Conservation (phyloP, 352 stramenopile species). For the Pythium diclinum region DNA sequence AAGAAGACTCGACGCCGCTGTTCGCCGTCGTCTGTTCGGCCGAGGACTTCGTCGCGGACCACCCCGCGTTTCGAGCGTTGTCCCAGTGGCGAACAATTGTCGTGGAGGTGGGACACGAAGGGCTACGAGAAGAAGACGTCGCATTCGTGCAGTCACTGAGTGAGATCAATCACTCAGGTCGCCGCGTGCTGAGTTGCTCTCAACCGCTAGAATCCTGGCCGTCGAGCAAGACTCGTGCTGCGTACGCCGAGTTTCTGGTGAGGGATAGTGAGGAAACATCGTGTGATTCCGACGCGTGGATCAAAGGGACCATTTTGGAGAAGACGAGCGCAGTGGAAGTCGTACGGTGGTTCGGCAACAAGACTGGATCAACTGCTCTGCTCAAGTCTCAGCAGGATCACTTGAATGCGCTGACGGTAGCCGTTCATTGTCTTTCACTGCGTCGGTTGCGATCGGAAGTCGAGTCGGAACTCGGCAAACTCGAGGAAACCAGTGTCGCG, state of each 20-base stretch:
- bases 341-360: slow-evolving; percentile 43
- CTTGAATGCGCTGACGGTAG: slow-evolving; percentile 46
- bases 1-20: slow-evolving; percentile 35
- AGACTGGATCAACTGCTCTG: slow-evolving; percentile 35
- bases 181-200: slow-evolving; percentile 59
- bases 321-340: slow-evolving; percentile 40
- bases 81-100: slow-evolving; percentile 66
- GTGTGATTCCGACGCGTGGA: slow-evolving; percentile 24
- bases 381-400: slow-evolving; percentile 41
- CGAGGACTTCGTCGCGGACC: slow-evolving; percentile 49
- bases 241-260: slow-evolving; percentile 48
- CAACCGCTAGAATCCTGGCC: slow-evolving; percentile 63
- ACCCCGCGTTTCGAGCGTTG: slow-evolving; percentile 44
- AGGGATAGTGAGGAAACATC: slow-evolving; percentile 18
- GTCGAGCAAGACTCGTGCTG: slow-evolving; percentile 29
- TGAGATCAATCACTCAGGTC: slow-evolving; percentile 43
- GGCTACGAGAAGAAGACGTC: slow-evolving; percentile 38
- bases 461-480: slow-evolving; percentile 71
- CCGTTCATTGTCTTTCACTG: slow-evolving; percentile 58
- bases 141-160: slow-evolving; percentile 40
- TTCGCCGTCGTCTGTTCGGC: slow-evolving; percentile 69
- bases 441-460: slow-evolving; percentile 71
- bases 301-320: slow-evolving; percentile 34
- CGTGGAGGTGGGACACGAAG: slow-evolving; percentile 65
- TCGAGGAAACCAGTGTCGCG: slow-evolving; percentile 80